Base-by-base conservation (phyloP, 148 eudicot genomes). In the Persicaria maculosa region DNA sequence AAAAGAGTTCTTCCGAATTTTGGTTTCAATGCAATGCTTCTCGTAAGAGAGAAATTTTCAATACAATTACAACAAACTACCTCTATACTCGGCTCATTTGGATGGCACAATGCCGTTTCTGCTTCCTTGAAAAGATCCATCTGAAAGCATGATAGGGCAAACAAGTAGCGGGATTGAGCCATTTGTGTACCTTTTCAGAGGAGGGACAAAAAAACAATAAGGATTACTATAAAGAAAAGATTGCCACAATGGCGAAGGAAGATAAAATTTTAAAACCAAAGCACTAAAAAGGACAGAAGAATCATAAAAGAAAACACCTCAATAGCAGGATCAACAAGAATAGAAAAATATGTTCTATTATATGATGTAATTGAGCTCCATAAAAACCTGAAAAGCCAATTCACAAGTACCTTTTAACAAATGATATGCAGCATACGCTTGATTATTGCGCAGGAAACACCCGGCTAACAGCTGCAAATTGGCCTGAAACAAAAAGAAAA, bases 151-250 rank as follows among this genome's bases (percentile, higher is more conserved):
- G 97, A 87, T 59, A 87, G 74, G 50, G 97, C 99, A 82, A 95
- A 92, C 90, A 95, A 85, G 88, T 92, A 95, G 82, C 99, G 93
- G 74, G 97, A 92, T 78, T 90, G 97, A 79, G 97, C 86, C 94
- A 83, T 82, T 65, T 83, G 90, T 65, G 89, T 82, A 72, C 99
- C 99, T 95, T 80, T 81, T 88, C 83, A 88, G 22, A 79, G 48
- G n/a, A 48, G 36, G 36, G 36, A 1, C n/a, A 72, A 72, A 86
- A 47, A 75, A 61, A 79, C 61, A 78, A 50, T n/a, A 64, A 73
- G 48, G 72, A 7, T 55, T 40, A 80, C 25, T 40, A 58, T 2
- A 11, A 52, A 19, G 57, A 8, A 53, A 20, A 74, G 8, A 61
- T 57, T 55, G 52, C 1, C 14, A 20, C 4, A 58, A 62, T 48